Evolutionary conservation across 208 protist species (phyloP).

Genomic region (Phytomonas francai): DNA sequence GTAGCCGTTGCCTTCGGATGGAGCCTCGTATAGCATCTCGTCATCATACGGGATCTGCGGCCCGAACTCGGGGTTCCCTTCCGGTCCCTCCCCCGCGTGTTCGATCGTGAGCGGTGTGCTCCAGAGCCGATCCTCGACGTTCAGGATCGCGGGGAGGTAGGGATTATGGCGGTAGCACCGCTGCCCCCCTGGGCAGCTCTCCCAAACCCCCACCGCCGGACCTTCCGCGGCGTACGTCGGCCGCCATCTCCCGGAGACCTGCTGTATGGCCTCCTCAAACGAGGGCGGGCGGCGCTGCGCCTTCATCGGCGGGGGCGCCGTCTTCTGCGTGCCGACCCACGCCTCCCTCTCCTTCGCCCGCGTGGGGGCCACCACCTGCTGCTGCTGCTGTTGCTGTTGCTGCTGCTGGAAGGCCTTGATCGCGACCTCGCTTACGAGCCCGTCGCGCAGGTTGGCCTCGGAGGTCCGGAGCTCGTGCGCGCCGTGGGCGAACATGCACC

Average conservation of each 20-base stretch:
- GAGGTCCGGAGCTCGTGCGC: conserved; percentile 55
- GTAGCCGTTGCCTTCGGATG: not conserved
- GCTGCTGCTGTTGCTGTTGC: conserved; percentile 18
- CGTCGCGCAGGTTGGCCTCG: conserved; percentile 62
- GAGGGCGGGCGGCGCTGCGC: conserved; percentile 3
- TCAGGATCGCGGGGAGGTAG: conserved; percentile 30
- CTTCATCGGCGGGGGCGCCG: not conserved
- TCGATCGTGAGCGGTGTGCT: conserved; percentile 14
- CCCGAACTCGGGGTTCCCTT: not conserved
- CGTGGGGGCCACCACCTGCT: conserved; percentile 4
- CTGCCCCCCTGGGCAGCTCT: not conserved
- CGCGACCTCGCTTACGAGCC: conserved; percentile 48
- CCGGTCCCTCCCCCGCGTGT: conserved; percentile 5
- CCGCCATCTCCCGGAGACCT: too few species aligned
- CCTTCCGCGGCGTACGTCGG: too few species aligned
- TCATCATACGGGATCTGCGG: not conserved
- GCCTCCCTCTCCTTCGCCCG: conserved; percentile 6
- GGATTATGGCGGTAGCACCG: conserved; percentile 35
- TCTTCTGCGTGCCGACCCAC: not conserved
- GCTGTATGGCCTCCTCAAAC: conserved; percentile 6
- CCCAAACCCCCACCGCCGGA: too few species aligned
- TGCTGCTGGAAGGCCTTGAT: conserved; percentile 48
- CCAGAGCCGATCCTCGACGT: conserved; percentile 17
- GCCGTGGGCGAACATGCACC: conserved; percentile 77
- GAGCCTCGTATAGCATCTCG: not conserved